Base-by-base conservation (phyloP, 1,139 yeast genomes). In the Protomyces pachydermus region DNA sequence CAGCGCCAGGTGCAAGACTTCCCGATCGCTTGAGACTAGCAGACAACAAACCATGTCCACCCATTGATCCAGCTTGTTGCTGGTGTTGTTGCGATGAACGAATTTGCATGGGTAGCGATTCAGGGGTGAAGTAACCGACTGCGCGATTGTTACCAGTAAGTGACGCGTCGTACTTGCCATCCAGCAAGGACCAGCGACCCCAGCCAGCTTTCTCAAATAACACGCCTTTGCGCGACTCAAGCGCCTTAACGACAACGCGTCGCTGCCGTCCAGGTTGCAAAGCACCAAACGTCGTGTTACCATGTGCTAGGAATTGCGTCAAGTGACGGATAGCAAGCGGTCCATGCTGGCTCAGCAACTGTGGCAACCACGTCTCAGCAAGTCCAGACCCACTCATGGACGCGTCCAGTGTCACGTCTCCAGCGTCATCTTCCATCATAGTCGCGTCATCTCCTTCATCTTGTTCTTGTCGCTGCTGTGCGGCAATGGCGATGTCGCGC, bases 191-290 rank as follows among this genome's bases (percentile, higher is more conserved):
- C 98, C 98, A 91, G 72, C 93, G 95, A 66, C 98, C 98, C 98
- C 98, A 91, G 32, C 97, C 97, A 51, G 91, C 91, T 77, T 91
- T 91, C 71, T 90, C 96, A 77, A 91, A 91, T n/a, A 80, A 77
- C 50, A 85, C 84, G 16, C 66, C 68, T 65, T 81, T 79, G 65
- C 86, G 83, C 61, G 79, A 74, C 71, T 90, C 97, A 77, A 91
- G 82, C 46, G 93, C 95, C 6, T 91, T 85, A 86, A 91, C 91
- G 48, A 91, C 91, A 66, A 91, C 80, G 67, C 97, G 80, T 72
- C 98, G 82, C 76, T 91, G 97, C 72, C 91, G 91, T 18, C 96
- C 88, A 38, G 90, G 80, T 3, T 95, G 87, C 67, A 91, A 78
- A 69, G 83, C 83, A 66, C 88, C 91, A 74, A 91, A 91, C 46